Base-by-base conservation (phyloP, 176 grass and related monocot species). In the Neostapfia colusana region DNA sequence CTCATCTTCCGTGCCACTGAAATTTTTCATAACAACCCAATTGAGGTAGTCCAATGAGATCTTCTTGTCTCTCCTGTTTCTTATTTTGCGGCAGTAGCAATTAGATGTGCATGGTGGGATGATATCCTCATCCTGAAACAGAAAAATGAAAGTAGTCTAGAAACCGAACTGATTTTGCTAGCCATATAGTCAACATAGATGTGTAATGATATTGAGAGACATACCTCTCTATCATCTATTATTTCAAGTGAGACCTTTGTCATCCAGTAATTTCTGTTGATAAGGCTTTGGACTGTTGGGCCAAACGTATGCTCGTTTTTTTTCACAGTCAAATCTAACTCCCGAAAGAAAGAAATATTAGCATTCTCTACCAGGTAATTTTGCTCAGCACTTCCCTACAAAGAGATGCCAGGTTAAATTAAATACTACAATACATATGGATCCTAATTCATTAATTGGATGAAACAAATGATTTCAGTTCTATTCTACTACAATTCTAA, bases 1-100 rank as follows among this genome's bases (percentile, higher is more conserved):
- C 65, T 68, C 65, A 8, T 68, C 65, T 68, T 68, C 11, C 9
- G 65, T 68, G 65, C 39, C 65, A 14, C 39, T 3, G 20, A 68
- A 68, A 3, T 44, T 24, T 23, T 44, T 44, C 21, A 68, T 24
- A 43, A 6, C 21, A 23, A 67, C 1, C 38, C 39, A 43, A n/a
- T 43, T 15, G 2, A 43, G 39, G 23, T 39, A 25, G 38, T 24
- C 18, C 41, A 67, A 67, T n/a, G 3, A 8, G 39, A 67, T 35
- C 1, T 12, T 40, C 1, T 43, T 68, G 21, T 68, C 21, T 68
- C 5, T 44, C 65, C 43, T 13, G 11, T 13, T 45, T 45, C 14
- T 1, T 45, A 45, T 45, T 13, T 68, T 13, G 25, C 40, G 65
- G 23, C 40, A 68, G 11, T 15, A 3, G 21, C 65, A 68, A 43